phyloP scores from a whole-genome alignment of 139 green algal species.

The Coelastrella sp. region DNA sequence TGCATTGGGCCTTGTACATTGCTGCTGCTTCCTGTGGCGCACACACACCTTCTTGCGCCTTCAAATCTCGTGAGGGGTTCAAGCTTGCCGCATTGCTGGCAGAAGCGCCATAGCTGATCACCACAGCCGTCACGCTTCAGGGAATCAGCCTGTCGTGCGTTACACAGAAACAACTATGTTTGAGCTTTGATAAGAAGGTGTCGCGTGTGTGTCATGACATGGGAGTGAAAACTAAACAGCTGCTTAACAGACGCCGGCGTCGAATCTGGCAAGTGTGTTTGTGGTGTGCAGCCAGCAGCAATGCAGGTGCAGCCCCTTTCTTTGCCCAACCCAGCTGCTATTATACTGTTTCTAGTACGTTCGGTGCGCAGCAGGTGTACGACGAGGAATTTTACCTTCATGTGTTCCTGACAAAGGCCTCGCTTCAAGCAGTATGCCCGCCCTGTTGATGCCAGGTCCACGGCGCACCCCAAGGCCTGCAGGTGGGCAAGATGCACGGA shows the following conservation, averaged over 20 bases:
- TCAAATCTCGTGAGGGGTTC: background rate
- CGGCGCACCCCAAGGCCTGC: background rate
- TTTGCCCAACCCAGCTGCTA: too few species aligned
- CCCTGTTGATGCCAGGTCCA: background rate
- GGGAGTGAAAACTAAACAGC: background rate
- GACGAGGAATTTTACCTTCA: background rate
- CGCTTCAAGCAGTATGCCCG: slow-evolving; percentile 4
- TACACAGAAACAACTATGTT: too few species aligned
- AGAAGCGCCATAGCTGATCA: slow-evolving; percentile 1
- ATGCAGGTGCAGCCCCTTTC: background rate
- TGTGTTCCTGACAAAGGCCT: background rate
- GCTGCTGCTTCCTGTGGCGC: too few species aligned
- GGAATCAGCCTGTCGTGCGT: background rate
- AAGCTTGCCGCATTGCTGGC: slow-evolving; percentile 35
- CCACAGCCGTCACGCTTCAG: background rate
- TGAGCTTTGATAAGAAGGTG: too few species aligned
- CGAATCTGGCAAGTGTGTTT: too few species aligned
- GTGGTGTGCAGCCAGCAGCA: background rate
- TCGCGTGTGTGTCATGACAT: too few species aligned
- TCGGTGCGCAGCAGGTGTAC: too few species aligned
- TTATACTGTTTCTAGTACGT: too few species aligned
- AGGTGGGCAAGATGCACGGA: too few species aligned
- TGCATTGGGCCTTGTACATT: too few species aligned
- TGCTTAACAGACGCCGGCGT: too few species aligned
- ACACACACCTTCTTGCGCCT: background rate